Conservation (phyloP, 306 rosid genomes). For the Pachyrhizus erosus region DNA sequence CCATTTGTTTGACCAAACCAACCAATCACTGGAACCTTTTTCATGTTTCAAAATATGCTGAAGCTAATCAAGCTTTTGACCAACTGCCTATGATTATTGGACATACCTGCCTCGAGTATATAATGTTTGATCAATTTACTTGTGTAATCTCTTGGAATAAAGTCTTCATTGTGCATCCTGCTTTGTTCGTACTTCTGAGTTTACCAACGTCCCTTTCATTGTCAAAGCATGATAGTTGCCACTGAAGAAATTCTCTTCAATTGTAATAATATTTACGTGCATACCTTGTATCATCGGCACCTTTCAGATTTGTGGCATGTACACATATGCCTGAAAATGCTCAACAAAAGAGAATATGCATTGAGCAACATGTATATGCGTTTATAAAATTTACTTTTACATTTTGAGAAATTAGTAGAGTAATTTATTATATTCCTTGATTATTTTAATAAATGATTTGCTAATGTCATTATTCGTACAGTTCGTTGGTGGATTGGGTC, state of each 20-base stretch:
- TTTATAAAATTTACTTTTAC: conserved; percentile 26
- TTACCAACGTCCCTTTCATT: neutral
- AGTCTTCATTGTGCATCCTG: conserved; percentile 24
- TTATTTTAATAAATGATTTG: conserved; percentile 26
- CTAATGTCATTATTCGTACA: conserved; percentile 49
- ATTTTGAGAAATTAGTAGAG: conserved; percentile 2
- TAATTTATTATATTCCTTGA: conserved; percentile 8
- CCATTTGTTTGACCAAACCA: conserved; percentile 18
- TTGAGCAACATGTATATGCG: neutral
- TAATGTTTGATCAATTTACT: conserved; percentile 18
- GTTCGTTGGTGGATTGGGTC: conserved; percentile 98
- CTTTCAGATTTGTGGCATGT: conserved; percentile 5
- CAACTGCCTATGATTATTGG: conserved; percentile 16
- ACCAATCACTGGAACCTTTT: conserved; percentile 4
- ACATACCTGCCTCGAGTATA: neutral
- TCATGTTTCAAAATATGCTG: conserved; percentile 12
- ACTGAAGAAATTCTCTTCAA: neutral
- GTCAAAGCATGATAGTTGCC: neutral
- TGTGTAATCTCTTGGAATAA: conserved; percentile 23
- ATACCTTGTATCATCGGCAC: neutral
- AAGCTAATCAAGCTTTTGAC: neutral
- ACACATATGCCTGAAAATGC: neutral
- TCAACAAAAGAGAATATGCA: neutral
- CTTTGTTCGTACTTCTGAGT: conserved; percentile 14
- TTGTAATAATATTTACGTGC: conserved; percentile 1